phyloP scores from a whole-genome alignment of 148 eudicot species.

The Chenopodium album region DNA sequence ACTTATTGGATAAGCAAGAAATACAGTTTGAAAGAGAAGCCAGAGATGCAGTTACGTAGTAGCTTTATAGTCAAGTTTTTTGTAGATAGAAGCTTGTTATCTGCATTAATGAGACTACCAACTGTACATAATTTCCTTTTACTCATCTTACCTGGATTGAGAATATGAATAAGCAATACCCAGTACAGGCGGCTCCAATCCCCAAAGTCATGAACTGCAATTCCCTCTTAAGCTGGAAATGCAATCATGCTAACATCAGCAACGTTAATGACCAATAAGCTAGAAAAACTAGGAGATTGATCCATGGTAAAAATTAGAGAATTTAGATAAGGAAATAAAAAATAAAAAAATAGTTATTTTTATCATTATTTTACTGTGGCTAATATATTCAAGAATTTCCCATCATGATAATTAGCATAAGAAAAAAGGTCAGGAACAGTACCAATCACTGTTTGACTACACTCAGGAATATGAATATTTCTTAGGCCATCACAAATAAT shows the following conservation, averaged over 20 bases:
- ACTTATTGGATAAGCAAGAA: not conserved
- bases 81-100: not conserved
- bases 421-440: not conserved
- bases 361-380: no score
- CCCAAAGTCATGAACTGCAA: slow-evolving; percentile 71
- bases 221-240: slow-evolving; percentile 84
- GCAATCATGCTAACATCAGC: not conserved
- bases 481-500: not conserved
- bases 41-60: not conserved
- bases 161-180: slow-evolving; percentile 70
- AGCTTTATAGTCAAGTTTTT: not conserved
- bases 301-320: not conserved
- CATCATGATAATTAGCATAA: not conserved
- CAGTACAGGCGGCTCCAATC: slow-evolving; percentile 83
- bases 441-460: not conserved
- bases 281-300: not conserved
- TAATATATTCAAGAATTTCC: not conserved
- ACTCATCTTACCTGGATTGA: slow-evolving; percentile 63
- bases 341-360: no score
- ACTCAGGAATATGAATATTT: not conserved
- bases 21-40: not conserved
- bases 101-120: not conserved
- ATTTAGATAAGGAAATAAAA: no score
- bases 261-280: not conserved
- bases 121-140: not conserved